Evolutionary conservation across 2,329 filamentous ascomycete genomes (phyloP), one percentile per base, ranked within the genome.

Genomic region (Hymenoscyphus scutula): DNA sequence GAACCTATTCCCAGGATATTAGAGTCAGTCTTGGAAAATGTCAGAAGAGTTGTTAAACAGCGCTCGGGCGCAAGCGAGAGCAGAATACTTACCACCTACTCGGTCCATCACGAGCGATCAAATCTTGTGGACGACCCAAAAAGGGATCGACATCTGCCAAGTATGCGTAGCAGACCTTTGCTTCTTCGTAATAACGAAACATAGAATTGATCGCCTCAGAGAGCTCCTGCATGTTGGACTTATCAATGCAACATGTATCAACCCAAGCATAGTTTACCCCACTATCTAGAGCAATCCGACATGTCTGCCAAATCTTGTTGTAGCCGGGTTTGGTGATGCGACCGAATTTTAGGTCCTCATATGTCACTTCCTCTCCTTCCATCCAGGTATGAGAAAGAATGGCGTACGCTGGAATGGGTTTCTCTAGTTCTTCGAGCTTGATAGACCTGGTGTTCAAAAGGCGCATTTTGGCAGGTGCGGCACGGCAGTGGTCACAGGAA

Each of bases 281-380:
- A 45, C 63, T 53, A 6, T 30, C 8, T 25, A 25, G n/a, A 17
- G 64, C 60, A n/a, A 58, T 45, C 25, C 29, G 48, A 23, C 62
- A 62, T 27, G 53, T 56, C 5, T 53, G 27, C 19, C 53, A 19
- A 23, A 64, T 62, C 29, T 66, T 65, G 15, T 45, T 38, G 17
- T 62, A 61, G 4, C 53, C 57, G 23, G 37, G 8, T 10, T 34
- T 29, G 4, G 13, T 27, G 8, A 32, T 30, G 23, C n/a, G 34
- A 5, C 17, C 17, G 17, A 30, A 32, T 19, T 51, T 15, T 29
- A 65, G 38, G 45, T 82, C 80, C n/a, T 81, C 79, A 4, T 76
- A 69, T 29, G 62, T 58, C n/a, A 72, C 58, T 65, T 76, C 74
- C 2, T 68, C 65, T 27, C 62, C 58, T 8, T 55, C 61, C 32